Evolutionary conservation across 192 early-diverging fungal species (phyloP), one percentile per base, ranked within the genome.

Genomic region (Linnemannia exigua): DNA sequence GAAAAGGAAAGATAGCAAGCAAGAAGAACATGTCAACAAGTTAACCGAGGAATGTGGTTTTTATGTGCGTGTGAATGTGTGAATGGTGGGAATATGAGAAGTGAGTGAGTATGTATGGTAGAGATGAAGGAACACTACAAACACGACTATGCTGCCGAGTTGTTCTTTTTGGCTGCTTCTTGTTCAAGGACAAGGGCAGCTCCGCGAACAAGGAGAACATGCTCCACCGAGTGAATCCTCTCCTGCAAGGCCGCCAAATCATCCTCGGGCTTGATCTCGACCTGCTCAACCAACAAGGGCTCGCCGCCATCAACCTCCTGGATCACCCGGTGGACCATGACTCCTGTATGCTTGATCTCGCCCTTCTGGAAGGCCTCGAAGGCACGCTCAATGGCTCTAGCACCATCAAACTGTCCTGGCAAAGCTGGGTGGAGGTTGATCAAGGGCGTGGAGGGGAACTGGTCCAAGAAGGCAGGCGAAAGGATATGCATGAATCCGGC

Each of bases 401-500:
- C 97, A n/a, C 99, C 99, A 79, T 99, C 97, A 87, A 99, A 97
- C 86, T 96, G 92, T 52, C 97, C 97, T 12, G 99, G 99, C 36
- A 99, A 89, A 3, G 99, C 98, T 31, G 98, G 99, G 74, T 99
- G 99, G 75, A 99, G 89, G 89, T 99, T 99, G 87, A 99, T 96
- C 72, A 99, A 90, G 54, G 90, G 91, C 25, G 90, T 82, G 4
- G 88, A 79, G 22, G 91, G 89, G 82, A 99, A 97, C 75, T 87
- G 66, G 44, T 92, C 87, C 67, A 99, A 82, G 79, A 99, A 99
- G 35, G 91, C 90, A 8, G 96, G 90, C 17, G 96, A 96, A 44
- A 99, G 91, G 77, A 99, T 99, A 87, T 98, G 99, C 99, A 99
- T 99, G 91, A 94, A 99, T 47, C 99, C 99, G 11, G 98, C 99